phyloP scores from a whole-genome alignment of 768 basidiomycete genomes.

The Pisolithus microcarpus region DNA sequence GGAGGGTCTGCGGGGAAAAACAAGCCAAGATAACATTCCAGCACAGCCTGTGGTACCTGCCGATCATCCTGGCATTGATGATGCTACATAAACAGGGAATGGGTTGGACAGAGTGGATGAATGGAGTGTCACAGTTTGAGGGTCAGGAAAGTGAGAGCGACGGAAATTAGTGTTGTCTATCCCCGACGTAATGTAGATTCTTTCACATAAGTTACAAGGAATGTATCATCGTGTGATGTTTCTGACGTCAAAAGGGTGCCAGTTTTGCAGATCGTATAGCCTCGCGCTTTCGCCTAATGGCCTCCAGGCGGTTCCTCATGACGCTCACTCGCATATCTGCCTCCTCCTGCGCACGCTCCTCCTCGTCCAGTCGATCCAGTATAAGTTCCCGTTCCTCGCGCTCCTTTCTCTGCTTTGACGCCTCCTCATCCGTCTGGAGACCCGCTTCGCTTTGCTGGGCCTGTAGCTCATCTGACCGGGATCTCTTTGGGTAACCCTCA shows the following conservation, averaged over 20 bases:
- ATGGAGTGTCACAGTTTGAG: neutral
- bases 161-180: too few species aligned
- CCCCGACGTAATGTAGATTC: too few species aligned
- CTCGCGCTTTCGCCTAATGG: slow-evolving; percentile 43
- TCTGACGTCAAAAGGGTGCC: neutral
- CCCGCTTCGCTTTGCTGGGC: slow-evolving; percentile 10
- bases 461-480: slow-evolving; percentile 20
- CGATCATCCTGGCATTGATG: slow-evolving; percentile 83
- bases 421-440: slow-evolving; percentile 29
- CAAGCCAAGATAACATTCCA: slow-evolving; percentile 74
- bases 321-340: slow-evolving; percentile 67
- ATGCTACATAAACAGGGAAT: slow-evolving; percentile 90
- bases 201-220: neutral
- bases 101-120: slow-evolving; percentile 49
- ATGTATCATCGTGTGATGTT: neutral
- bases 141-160: too few species aligned
- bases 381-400: slow-evolving; percentile 75
- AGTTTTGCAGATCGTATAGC: slow-evolving; percentile 20
- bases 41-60: slow-evolving; percentile 84
- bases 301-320: slow-evolving; percentile 61
- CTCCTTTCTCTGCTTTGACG: slow-evolving; percentile 44
- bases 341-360: slow-evolving; percentile 83
- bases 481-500: slow-evolving; percentile 40
- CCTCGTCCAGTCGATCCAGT: slow-evolving; percentile 78
- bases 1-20: slow-evolving; percentile 63